A percentile compares a stretch with the other conserved stretches of the same genome.
phyloP scores from a whole-genome alignment of 2,329 filamentous ascomycete genomes.

The Sporothrix brunneoviolacea region DNA sequence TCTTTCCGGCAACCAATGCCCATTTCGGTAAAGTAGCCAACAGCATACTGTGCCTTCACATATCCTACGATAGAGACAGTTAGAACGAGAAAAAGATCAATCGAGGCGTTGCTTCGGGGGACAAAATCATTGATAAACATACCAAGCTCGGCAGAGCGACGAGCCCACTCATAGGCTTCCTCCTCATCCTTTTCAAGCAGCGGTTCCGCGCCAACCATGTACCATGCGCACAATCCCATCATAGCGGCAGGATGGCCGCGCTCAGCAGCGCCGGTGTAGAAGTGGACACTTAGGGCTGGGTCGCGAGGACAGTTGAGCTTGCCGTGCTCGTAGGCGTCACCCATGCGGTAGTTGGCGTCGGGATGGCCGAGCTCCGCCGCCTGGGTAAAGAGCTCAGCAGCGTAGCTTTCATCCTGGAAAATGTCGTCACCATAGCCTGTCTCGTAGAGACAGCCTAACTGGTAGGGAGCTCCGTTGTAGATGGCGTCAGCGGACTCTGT shows the following conservation, averaged over 20 bases:
- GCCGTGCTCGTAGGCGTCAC: conserved; percentile 96
- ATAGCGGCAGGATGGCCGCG: conserved; percentile 78
- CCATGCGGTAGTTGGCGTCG: conserved; percentile 79
- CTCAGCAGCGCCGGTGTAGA: conserved; percentile 90
- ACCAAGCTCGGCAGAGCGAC: conserved; percentile 79
- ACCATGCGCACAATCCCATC: conserved; percentile 99
- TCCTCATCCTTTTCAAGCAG: conserved; percentile 91
- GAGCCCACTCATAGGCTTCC: conserved; percentile 95
- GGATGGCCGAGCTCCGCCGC: conserved; percentile 86
- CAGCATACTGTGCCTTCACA: conserved; percentile 79
- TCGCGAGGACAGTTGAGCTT: conserved; percentile 81
- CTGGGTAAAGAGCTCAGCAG: conserved; percentile 89
- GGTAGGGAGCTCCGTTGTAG: conserved; percentile 89
- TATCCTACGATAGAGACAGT: conserved; percentile 39
- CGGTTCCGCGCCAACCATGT: conserved; percentile 88
- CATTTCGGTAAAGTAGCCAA: conserved; percentile 98
- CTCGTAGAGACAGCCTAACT: conserved; percentile 82
- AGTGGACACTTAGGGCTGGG: conserved; percentile 89
- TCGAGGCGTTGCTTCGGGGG: too few species aligned
- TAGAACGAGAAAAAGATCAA: neutral
- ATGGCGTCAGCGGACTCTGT: conserved; percentile 83
- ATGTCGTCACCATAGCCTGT: conserved; percentile 91
- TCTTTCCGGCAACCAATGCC: conserved; percentile 93
- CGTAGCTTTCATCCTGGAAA: conserved; percentile 84
- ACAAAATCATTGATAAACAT: too few species aligned